Percentiles rank a stretch among this genome's conserved stretches.
phyloP scores from a whole-genome alignment of 306 rosid species.

The Rosa multiflora region DNA sequence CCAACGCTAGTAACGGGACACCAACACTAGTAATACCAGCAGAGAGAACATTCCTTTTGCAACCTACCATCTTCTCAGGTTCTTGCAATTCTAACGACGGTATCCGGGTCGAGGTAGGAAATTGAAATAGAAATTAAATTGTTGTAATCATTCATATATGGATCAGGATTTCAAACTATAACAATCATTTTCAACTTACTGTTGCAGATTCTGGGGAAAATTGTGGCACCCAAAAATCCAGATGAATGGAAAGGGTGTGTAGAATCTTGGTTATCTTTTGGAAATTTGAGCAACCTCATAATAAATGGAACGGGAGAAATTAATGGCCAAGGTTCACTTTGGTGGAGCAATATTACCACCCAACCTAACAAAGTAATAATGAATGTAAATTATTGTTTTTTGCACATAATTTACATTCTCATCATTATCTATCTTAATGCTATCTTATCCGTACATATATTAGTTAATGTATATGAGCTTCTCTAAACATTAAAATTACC shows the following conservation, averaged over 20 bases:
- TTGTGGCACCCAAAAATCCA: conserved; percentile 7
- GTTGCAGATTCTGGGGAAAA: conserved; percentile 12
- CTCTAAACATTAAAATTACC: background rate
- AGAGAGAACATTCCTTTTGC: conserved; percentile 20
- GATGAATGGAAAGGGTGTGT: background rate
- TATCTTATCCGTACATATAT: no score
- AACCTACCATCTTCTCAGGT: conserved; percentile 15
- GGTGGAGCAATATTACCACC: conserved; percentile 15
- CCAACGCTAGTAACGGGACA: background rate
- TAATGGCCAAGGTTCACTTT: conserved; percentile 13
- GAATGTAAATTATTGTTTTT: no score
- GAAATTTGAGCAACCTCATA: conserved; percentile 2
- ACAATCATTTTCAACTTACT: background rate
- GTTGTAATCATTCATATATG: no score
- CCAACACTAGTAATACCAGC: conserved; percentile 30
- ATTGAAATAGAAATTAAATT: no score
- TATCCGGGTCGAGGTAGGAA: conserved; percentile 16
- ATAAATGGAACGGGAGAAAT: conserved; percentile 17
- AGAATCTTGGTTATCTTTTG: conserved; percentile 4
- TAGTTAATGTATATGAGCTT: no score
- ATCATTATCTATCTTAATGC: no score
- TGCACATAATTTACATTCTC: no score
- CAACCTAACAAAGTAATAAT: background rate
- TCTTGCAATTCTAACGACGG: conserved; percentile 31
- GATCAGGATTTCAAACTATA: background rate